Percentiles rank a stretch among this genome's conserved stretches.
Evolutionary conservation across 768 basidiomycete genomes (phyloP).

Genomic region (Calvatia gigantea): DNA sequence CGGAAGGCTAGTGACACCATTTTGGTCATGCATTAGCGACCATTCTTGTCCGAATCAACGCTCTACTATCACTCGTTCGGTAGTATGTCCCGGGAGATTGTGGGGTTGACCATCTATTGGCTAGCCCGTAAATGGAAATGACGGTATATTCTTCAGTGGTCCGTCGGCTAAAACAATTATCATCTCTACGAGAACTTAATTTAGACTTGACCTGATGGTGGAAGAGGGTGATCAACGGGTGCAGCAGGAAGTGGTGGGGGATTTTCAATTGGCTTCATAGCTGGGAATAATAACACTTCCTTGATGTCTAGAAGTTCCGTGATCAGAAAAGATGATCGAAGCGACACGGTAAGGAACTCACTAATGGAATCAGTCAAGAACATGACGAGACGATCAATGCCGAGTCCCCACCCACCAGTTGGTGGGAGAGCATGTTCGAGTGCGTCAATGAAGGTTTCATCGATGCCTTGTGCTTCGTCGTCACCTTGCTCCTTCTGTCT

Average conservation of each 20-base stretch:
- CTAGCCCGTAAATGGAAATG: no score
- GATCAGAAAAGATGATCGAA: constrained; percentile 3
- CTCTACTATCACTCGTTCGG: no score
- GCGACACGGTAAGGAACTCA: constrained; percentile 32
- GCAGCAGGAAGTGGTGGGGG: constrained; percentile 22
- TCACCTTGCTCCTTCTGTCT: constrained; percentile 96
- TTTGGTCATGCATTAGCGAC: no score
- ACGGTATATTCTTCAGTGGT: no score
- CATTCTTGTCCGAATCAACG: no score
- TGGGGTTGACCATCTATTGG: no score
- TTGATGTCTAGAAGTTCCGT: constrained; percentile 70
- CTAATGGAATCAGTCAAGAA: constrained; percentile 97
- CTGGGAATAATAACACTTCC: constrained; percentile 94
- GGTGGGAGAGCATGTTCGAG: constrained; percentile 97
- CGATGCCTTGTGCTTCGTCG: constrained; percentile 96
- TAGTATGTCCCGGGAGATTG: no score
- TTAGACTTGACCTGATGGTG: constrained; percentile 30
- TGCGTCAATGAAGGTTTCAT: constrained; percentile 95
- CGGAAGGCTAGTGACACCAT: no score
- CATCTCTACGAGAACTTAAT: constrained; percentile 3
- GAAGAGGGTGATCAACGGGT: constrained; percentile 24
- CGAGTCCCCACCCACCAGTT: constrained; percentile 96
- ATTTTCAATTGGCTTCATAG: constrained; percentile 84
- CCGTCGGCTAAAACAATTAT: not conserved
- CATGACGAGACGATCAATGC: constrained; percentile 96